Conservation (phyloP, 768 basidiomycete species). For the Clathrus columnatus region DNA sequence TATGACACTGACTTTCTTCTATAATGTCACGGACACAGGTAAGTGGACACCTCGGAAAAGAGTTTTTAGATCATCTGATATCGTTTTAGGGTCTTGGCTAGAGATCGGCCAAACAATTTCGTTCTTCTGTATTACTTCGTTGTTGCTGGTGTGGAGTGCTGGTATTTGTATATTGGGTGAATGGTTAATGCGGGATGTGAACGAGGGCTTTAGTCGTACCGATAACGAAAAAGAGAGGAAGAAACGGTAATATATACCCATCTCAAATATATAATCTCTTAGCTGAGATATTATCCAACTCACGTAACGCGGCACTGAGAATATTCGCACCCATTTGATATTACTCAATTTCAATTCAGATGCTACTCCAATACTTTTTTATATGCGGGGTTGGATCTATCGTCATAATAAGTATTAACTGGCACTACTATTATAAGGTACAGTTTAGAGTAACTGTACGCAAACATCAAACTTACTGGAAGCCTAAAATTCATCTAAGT, state of each 20-base stretch:
- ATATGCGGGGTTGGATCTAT: too few relatives aligned
- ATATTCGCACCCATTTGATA: too few relatives aligned
- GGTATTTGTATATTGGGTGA: constrained; percentile 70
- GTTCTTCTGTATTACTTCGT: constrained; percentile 78
- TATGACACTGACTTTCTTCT: constrained; percentile 80
- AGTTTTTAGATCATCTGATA: constrained; percentile 6
- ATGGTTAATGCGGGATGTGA: constrained; percentile 39
- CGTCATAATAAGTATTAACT: too few relatives aligned
- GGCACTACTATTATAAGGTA: too few relatives aligned
- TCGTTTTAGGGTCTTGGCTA: constrained; percentile 62
- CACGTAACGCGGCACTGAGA: too few relatives aligned
- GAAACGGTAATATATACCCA: not conserved
- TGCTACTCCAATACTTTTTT: too few relatives aligned
- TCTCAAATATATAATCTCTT: too few relatives aligned
- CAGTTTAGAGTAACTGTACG: too few relatives aligned
- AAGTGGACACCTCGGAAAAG: constrained; percentile 10
- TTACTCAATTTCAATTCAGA: too few relatives aligned
- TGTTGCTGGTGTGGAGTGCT: constrained; percentile 71
- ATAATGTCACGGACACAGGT: constrained; percentile 75
- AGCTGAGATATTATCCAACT: too few relatives aligned
- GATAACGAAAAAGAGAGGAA: not conserved
- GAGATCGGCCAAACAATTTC: constrained; percentile 86
- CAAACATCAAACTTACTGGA: too few relatives aligned
- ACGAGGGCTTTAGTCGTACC: not conserved
- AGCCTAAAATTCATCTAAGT: too few relatives aligned